phyloP scores from a whole-genome alignment of 2,329 filamentous ascomycete species.

The Verticillium tricorpus region DNA sequence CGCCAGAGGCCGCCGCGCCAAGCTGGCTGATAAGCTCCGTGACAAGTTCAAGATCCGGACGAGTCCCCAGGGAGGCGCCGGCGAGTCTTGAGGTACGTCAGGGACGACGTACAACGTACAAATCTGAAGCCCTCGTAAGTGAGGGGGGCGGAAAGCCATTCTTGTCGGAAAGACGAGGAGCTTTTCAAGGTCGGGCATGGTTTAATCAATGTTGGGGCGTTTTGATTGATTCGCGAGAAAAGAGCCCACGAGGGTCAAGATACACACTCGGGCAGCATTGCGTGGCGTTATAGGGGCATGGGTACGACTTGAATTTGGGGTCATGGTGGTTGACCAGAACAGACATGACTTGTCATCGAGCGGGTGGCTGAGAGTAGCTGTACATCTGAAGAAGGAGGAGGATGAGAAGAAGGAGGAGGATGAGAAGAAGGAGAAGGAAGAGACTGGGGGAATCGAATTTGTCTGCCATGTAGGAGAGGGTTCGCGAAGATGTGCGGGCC shows the following conservation, averaged over 20 bases:
- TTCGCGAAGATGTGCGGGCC: background rate
- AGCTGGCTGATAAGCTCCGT: constrained; percentile 43
- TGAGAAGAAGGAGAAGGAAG: background rate
- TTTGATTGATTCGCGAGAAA: background rate
- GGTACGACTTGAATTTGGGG: background rate
- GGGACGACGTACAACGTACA: no score
- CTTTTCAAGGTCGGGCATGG: background rate
- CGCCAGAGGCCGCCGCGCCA: constrained; percentile 34
- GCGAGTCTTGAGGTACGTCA: background rate
- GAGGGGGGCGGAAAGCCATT: no score
- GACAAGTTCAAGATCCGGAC: constrained; percentile 51
- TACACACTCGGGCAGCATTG: background rate
- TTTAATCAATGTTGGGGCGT: background rate
- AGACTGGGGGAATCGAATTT: background rate
- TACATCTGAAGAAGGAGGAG: background rate
- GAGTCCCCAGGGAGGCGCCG: constrained; percentile 29
- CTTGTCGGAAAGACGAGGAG: no score
- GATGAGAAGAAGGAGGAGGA: background rate
- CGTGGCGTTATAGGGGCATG: background rate
- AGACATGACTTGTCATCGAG: background rate
- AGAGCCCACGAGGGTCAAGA: background rate
- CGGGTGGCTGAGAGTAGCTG: background rate
- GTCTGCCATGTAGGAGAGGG: background rate
- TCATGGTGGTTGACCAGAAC: background rate
- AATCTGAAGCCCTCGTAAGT: no score